phyloP scores from a whole-genome alignment of 2,329 filamentous ascomycete genomes.

The Verticillium dahliae region DNA sequence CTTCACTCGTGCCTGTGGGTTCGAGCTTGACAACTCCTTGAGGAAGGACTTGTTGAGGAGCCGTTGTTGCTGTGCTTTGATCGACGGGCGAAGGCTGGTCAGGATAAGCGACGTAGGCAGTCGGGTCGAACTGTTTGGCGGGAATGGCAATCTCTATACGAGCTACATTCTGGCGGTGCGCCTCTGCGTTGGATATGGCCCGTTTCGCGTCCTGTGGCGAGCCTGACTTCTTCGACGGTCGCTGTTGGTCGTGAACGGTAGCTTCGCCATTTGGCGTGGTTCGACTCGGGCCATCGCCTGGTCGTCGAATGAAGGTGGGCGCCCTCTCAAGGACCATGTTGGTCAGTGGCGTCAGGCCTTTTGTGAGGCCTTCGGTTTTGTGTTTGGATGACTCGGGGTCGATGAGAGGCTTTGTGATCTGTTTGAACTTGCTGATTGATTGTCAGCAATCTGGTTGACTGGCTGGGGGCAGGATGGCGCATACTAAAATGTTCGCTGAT shows the following conservation, averaged over 20 bases:
- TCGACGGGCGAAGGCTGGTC: slow-evolving; percentile 4
- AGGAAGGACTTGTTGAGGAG: neutral
- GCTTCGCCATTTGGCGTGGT: slow-evolving; percentile 19
- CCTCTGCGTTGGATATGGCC: slow-evolving; percentile 17
- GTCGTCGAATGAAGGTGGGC: slow-evolving; percentile 30
- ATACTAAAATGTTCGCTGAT: slow-evolving; percentile 66
- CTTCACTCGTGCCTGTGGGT: neutral
- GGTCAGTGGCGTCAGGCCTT: slow-evolving; percentile 43
- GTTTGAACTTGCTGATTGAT: slow-evolving; percentile 49
- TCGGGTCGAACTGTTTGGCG: slow-evolving; percentile 32
- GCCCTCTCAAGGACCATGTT: slow-evolving; percentile 40
- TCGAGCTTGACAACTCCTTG: neutral
- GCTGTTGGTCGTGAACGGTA: slow-evolving; percentile 3
- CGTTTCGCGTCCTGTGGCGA: slow-evolving; percentile 3
- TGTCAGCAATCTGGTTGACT: slow-evolving; percentile 17
- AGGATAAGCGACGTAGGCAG: slow-evolving; percentile 26
- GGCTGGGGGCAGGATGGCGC: slow-evolving; percentile 9
- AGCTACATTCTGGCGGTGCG: slow-evolving; percentile 26
- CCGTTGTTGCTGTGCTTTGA: neutral
- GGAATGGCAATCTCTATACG: slow-evolving; percentile 43
- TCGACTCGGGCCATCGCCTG: slow-evolving; percentile 24
- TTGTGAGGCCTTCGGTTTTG: slow-evolving; percentile 20
- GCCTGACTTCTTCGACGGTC: slow-evolving; percentile 11
- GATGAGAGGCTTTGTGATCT: slow-evolving; percentile 29
- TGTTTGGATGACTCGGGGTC: slow-evolving; percentile 17